These are phyloP conservation scores for Achaetomiella virescens DNA, from an alignment of 495 filamentous ascomycete genomes.

Conservation along the genomic window DNA sequence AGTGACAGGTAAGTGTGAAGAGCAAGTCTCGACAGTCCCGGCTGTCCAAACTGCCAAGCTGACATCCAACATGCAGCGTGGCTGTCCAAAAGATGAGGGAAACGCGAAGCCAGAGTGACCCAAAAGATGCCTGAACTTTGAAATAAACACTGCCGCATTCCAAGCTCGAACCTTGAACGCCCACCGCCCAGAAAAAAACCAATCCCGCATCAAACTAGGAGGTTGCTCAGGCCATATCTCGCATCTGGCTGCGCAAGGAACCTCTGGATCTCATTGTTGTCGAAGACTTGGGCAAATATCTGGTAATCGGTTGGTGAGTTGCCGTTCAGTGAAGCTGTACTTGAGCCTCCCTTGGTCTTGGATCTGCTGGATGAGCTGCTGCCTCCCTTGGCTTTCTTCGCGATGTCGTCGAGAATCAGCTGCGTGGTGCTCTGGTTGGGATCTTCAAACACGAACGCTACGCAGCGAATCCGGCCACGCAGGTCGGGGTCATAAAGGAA, in stretches of 20 bases:
- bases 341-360: constrained; percentile 24
- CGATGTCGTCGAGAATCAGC: constrained; percentile 43
- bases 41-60: not conserved
- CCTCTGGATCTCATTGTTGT: constrained; percentile 34
- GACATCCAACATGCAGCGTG: not conserved
- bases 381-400: constrained; percentile 37
- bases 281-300: constrained; percentile 40
- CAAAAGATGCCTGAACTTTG: not conserved
- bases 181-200: not conserved
- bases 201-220: constrained; percentile 25
- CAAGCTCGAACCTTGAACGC: not conserved
- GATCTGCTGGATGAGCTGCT: constrained; percentile 31
- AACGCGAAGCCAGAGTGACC: not conserved
- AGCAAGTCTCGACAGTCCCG: not conserved
- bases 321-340: constrained; percentile 17
- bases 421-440: constrained; percentile 37
- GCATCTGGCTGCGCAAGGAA: constrained; percentile 40
- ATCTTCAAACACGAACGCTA: constrained; percentile 65
- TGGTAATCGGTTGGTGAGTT: constrained; percentile 36
- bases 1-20: not conserved
- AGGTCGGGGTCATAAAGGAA: constrained; percentile 61
- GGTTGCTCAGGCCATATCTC: constrained; percentile 38
- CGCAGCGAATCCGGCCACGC: constrained; percentile 57
- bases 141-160: not conserved
- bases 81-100: not conserved